Base-by-base conservation (phyloP, 441 rosid genomes). In the Geranium incanum region DNA sequence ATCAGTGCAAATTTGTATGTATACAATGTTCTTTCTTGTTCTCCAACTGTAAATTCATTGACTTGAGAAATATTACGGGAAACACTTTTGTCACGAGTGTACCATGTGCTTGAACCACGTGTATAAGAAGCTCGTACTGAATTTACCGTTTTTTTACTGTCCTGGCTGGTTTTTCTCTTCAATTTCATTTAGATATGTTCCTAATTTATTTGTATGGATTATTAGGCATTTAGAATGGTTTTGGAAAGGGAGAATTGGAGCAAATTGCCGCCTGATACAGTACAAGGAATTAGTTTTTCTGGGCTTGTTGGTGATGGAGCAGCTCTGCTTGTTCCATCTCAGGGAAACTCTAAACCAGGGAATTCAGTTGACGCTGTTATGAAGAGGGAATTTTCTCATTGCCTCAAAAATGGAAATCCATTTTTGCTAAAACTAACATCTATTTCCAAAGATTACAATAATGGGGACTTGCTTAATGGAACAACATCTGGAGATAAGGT, bases 231-330 rank as follows among this genome's bases (percentile, higher is more conserved):
- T 78, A 89, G 89, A 84, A 91, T 95, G 99, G 98, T 95, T 75
- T 75, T 95, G 83, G 99, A 95, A 84, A 91, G 83, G 89, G 99
- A 95, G 81, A 86, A 75, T 78, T 95, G 99, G 98, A 78, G 79
- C 78, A 89, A 78, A 70, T 71, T 95, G 83, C 91, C 97, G 21
- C 86, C 89, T 13, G 97, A 93, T 77, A 85, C 88, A 13, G 83
- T 84, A 33, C 88, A 86, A 79, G 81, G 78, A 74, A 83, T 93
- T 70, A 86, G 89, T 86, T 93, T 95, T 84, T 84, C 97, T 73
- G 99, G 98, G 81, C 89, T 95, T 76, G 80, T 89, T 72, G 98
- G 99, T 67, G 93, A 95, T 86, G 97, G 98, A 72, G 99, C 98
- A 75, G 86, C 96, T 77, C 72, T 89, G 70, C 83, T 91, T 76